phyloP scores from a whole-genome alignment of 1,139 yeast species.

The Blastobotrys serpentis region DNA sequence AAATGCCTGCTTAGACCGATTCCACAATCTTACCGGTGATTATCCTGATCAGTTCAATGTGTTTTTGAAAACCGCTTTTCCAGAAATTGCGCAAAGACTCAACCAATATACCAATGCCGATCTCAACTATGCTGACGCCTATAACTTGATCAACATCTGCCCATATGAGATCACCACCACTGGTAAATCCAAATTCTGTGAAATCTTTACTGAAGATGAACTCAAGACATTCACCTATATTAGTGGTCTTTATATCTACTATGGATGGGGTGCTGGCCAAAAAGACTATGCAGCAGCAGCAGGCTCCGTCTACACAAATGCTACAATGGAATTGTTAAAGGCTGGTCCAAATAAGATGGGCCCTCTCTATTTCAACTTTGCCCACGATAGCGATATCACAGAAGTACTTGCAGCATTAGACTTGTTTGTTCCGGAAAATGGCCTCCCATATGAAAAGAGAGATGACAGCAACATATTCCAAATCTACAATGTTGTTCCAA shows the following conservation, averaged over 20 bases:
- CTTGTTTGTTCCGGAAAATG: constrained; percentile 44
- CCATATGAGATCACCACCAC: constrained; percentile 53
- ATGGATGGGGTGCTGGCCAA: constrained; percentile 53
- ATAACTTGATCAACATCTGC: constrained; percentile 46
- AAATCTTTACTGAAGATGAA: constrained; percentile 51
- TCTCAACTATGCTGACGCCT: constrained; percentile 45
- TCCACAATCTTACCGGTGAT: constrained; percentile 4
- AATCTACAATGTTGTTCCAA: constrained; percentile 51
- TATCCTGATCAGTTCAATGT: not conserved
- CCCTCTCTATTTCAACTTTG: constrained; percentile 46
- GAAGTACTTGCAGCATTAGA: constrained; percentile 54
- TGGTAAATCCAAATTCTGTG: constrained; percentile 51
- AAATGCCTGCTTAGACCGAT: constrained; percentile 6
- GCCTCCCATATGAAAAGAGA: constrained; percentile 39
- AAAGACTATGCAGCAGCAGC: constrained; percentile 44
- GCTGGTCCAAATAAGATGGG: constrained; percentile 37
- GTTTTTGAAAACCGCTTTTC: not conserved
- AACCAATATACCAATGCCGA: constrained; percentile 43
- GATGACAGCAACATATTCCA: constrained; percentile 41
- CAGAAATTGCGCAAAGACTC: not conserved
- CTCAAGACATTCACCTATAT: constrained; percentile 49
- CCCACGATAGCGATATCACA: constrained; percentile 60
- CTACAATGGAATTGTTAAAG: constrained; percentile 46
- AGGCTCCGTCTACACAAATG: constrained; percentile 54
- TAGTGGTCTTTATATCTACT: constrained; percentile 50